Base-by-base conservation (phyloP, 345 rosid species). In the Ceriops decandra region DNA sequence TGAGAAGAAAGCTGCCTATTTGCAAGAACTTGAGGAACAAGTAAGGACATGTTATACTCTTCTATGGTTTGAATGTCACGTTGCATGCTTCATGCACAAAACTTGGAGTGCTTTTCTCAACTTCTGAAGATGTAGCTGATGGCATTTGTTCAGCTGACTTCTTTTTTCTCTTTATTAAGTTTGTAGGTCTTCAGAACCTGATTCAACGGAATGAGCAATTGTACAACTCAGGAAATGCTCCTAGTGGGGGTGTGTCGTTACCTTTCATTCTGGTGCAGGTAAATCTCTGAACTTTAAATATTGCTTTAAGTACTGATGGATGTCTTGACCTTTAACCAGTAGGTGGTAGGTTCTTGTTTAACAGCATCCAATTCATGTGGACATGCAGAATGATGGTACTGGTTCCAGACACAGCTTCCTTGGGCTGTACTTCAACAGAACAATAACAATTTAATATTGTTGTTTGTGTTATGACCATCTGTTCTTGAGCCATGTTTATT, bases 251-350 rank as follows among this genome's bases (percentile, higher is more conserved):
- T 52, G 95, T 95, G 72, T 90, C 98, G 52, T 88, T 95, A 76
- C 99, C 99, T 6, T 95, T 95, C 76, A 95, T 95, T 76, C 82
- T 95, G 73, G 99, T 95, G 67, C 99, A 95, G 97, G 99, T 95
- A 85, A 79, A 67, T 67, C 70, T 74, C 26, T 21, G 30, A 36
- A 58, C 22, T 61, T 72, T 71, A 31, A 31, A 33, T 20, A 26
- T 57, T 60, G 62, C 33, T 52, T 54, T 24, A 15, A 19, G 32
- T 13, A 27, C 15, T 60, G n/a, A 21, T 62, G n/a, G 62, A 61
- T 36, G 1, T 53, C 21, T 64, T 2, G 15, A 24, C 63, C 61
- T 32, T 9, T 8, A 46, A 67, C 28, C 31, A 30, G 24, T 13
- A 26, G 17, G n/a, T 57, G 52, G 38, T 49, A 63, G 52, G 31